Percentiles rank a stretch among this genome's conserved stretches.
Evolutionary conservation across 2,329 filamentous ascomycete species (phyloP).

Genomic region (Gaeumannomyces tritici): DNA sequence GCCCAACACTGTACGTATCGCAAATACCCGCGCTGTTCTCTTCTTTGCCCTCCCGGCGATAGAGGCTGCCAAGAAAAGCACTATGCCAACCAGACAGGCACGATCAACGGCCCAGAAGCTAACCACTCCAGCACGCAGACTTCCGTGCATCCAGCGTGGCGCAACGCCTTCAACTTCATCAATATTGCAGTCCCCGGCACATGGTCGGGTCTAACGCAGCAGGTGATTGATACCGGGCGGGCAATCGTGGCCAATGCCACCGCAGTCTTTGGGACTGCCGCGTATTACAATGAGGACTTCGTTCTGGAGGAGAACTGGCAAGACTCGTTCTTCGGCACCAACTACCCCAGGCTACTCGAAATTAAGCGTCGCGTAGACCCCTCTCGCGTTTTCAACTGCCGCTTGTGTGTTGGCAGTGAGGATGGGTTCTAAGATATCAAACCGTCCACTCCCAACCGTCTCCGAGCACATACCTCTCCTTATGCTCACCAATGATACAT

Average conservation of each 20-base stretch:
- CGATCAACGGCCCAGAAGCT: neutral
- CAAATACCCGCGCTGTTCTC: neutral
- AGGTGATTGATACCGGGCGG: neutral
- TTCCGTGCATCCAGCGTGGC: neutral
- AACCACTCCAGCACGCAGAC: neutral
- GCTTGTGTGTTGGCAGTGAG: constrained; percentile 30
- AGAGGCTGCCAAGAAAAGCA: too few species aligned
- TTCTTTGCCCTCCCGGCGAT: neutral
- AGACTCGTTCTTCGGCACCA: constrained; percentile 23
- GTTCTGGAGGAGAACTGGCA: constrained; percentile 16
- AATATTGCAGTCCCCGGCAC: neutral
- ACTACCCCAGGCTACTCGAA: constrained; percentile 19
- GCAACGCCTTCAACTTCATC: neutral
- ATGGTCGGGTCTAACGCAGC: neutral
- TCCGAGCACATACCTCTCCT: too few species aligned
- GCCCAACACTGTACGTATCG: neutral
- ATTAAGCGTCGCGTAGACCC: constrained; percentile 35
- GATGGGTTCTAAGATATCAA: neutral
- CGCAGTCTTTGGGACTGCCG: neutral
- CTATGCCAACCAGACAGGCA: too few species aligned
- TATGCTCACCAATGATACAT: neutral
- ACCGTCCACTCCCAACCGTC: too few species aligned
- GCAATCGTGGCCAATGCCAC: neutral
- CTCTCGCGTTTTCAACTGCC: constrained; percentile 26
- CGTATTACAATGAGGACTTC: neutral